Evolutionary conservation across 2,329 filamentous ascomycete species (phyloP).

Genomic region (Corinectria fuckeliana): DNA sequence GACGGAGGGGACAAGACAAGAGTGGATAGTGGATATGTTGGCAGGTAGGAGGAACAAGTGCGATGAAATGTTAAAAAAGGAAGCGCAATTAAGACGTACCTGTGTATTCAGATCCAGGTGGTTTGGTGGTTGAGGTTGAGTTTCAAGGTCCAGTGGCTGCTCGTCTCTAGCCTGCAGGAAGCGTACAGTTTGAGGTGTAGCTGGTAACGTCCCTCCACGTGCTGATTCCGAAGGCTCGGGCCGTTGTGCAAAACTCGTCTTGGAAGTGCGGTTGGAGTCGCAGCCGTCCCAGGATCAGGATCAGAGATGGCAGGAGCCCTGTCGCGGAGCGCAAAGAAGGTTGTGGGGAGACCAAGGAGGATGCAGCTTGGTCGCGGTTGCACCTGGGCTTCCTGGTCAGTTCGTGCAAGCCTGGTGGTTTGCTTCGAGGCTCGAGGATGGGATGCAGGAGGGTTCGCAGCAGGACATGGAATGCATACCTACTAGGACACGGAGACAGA

Average conservation of each 20-base stretch:
- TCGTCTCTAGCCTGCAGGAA: constrained; percentile 17
- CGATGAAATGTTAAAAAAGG: background rate
- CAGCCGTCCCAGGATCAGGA: constrained; percentile 19
- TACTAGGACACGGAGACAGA: constrained; percentile 19
- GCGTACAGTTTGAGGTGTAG: constrained; percentile 14
- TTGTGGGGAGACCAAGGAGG: constrained; percentile 18
- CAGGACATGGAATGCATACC: constrained; percentile 21
- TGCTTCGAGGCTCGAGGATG: constrained; percentile 25
- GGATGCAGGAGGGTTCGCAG: constrained; percentile 16
- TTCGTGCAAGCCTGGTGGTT: constrained; percentile 24
- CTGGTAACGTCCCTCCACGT: constrained; percentile 34
- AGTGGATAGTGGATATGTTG: background rate
- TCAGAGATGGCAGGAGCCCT: constrained; percentile 14
- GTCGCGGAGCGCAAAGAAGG: constrained; percentile 18
- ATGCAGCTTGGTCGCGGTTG: constrained; percentile 25
- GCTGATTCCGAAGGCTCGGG: constrained; percentile 31
- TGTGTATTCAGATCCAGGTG: background rate
- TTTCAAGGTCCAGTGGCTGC: background rate
- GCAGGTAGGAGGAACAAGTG: background rate
- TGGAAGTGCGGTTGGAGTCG: constrained; percentile 22
- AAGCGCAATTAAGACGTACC: constrained; percentile 6
- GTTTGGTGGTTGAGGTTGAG: background rate
- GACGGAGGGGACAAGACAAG: background rate
- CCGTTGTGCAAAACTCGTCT: constrained; percentile 31
- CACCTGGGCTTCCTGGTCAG: constrained; percentile 30